A percentile compares a stretch with the other conserved stretches of the same genome.
phyloP scores from a whole-genome alignment of 2,329 filamentous ascomycete genomes.

The Scedosporium boydii region DNA sequence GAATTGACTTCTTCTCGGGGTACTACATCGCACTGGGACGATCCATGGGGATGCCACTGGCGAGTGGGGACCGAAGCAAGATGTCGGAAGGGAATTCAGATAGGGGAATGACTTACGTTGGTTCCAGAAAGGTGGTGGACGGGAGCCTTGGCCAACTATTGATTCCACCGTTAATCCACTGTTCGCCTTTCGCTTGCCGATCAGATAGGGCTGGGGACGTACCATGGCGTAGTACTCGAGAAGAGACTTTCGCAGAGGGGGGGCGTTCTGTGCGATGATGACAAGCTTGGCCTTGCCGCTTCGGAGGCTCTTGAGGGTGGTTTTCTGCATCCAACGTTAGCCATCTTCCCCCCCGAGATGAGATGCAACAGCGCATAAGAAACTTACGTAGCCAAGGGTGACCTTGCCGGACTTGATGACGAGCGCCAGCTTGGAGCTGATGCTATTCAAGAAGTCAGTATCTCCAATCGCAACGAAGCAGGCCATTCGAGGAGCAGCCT shows the following conservation, averaged over 20 bases:
- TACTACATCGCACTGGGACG: constrained; percentile 22
- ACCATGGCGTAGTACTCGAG: constrained; percentile 83
- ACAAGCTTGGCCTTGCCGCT: constrained; percentile 98
- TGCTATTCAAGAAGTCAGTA: constrained; percentile 37
- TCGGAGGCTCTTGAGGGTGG: constrained; percentile 71
- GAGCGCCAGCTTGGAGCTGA: constrained; percentile 52
- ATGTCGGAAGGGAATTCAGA: constrained; percentile 10
- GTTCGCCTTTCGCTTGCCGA: too few species aligned
- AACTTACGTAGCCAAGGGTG: constrained; percentile 57
- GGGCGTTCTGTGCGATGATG: constrained; percentile 88
- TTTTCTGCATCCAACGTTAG: constrained; percentile 21
- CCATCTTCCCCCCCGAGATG: neutral
- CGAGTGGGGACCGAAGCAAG: neutral
- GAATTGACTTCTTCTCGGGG: constrained; percentile 85
- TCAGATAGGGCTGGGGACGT: too few species aligned
- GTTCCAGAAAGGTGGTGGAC: constrained; percentile 98
- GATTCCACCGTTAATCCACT: too few species aligned
- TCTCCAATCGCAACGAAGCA: neutral
- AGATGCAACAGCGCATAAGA: neutral
- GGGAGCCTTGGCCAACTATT: constrained; percentile 70
- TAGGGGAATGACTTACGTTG: constrained; percentile 69
- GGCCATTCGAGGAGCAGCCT: neutral
- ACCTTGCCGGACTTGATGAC: constrained; percentile 66
- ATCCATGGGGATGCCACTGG: neutral
- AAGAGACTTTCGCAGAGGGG: constrained; percentile 95